A percentile compares a stretch with the other conserved stretches of the same genome.
Conservation (phyloP, 2,329 filamentous ascomycete genomes). For the Hypoxylon sp. region DNA sequence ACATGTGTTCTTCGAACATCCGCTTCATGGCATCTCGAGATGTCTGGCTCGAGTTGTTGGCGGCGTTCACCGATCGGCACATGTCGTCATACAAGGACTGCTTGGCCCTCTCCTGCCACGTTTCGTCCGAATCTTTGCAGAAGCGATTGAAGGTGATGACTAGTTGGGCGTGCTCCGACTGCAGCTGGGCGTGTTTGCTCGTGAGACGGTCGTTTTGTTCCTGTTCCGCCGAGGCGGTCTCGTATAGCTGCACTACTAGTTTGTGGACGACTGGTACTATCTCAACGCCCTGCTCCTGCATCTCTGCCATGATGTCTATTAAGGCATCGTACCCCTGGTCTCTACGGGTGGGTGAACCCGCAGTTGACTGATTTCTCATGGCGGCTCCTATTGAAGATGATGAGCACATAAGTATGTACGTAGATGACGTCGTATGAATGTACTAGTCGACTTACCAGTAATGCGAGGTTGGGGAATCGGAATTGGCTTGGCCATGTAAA, state of each 20-base stretch:
- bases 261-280: conserved; percentile 3
- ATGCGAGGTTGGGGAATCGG: not conserved
- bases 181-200: conserved; percentile 6
- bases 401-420: not conserved
- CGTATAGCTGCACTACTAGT: conserved; percentile 10
- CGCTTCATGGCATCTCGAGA: not conserved
- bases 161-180: conserved; percentile 14
- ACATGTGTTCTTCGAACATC: conserved; percentile 24
- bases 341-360: not conserved
- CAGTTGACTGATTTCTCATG: not conserved
- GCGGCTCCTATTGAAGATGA: not conserved
- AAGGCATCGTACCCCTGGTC: not conserved
- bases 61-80: not conserved
- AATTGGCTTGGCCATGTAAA: not conserved
- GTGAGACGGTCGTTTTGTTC: conserved; percentile 5
- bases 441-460: not conserved
- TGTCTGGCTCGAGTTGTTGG: not conserved
- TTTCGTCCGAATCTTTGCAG: not conserved
- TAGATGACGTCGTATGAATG: not conserved
- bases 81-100: conserved; percentile 10
- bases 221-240: not conserved
- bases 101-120: not conserved
- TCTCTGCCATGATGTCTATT: conserved; percentile 20
- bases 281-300: conserved; percentile 9
- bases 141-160: conserved; percentile 13